Base-by-base conservation (phyloP, 1,284 basidiomycete species). In the Sparassis latifolia region DNA sequence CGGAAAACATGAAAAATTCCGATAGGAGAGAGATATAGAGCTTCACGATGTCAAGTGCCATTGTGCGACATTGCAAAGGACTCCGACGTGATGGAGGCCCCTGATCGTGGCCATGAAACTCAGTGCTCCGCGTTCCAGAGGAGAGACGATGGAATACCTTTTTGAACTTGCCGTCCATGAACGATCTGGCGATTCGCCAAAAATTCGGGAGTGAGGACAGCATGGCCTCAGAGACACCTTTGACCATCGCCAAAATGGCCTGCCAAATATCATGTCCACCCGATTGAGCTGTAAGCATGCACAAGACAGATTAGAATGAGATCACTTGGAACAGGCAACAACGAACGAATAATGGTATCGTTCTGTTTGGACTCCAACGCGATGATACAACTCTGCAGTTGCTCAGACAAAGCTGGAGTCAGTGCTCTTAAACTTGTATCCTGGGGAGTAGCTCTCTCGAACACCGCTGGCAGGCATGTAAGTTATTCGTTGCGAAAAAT, bases 1-100 rank as follows among this genome's bases (percentile, higher is more conserved):
- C 84, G 4, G 93, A 96, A 49, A 98, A 75, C 42, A 78, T 78
- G 72, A 99, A 98, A 68, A 95, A 94, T 57, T 92, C 82, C 2
- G 92, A 94, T 32, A 99, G 71, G 6, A 90, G 77, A 3, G 86
- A 81, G 53, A 92, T 86, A 71, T 96, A 99, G 31, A 89, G 79
- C 61, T 90, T 89, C 58, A 97, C 77, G 49, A 97, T 84, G 60
- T 97, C 95, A 12, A 89, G 74, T 0, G 91, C 90, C 93, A 99
- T 97, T 2, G 85, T 84, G 29, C 85, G 80, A 62, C 90, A 92
- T 66, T 97, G 91, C 0, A 84, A 77, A 1, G 91, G 81, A 53
- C 92, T 91, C 37, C 91, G 83, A 29, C 85, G 78, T 30, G 69
- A 70, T 3, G 59, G 55, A 33, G 49, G 56, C 3, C 58, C 48